A percentile compares a stretch with the other conserved stretches of the same genome.
These are phyloP conservation scores for Colletotrichum sp. DNA, from an alignment of 2,329 filamentous ascomycete genomes.

Conservation along the genomic window DNA sequence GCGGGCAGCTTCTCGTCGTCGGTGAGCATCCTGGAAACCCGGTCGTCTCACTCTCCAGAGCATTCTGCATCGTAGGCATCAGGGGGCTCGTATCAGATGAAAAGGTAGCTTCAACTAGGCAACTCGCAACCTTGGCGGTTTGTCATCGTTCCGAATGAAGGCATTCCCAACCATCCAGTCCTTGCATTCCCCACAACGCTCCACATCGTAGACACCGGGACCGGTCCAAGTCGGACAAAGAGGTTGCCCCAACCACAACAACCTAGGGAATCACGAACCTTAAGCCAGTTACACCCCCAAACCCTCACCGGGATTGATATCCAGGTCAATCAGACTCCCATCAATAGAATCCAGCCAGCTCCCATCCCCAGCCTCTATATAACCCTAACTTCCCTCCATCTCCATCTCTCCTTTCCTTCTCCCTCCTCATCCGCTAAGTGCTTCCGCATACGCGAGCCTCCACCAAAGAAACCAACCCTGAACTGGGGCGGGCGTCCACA, in stretches of 20 bases:
- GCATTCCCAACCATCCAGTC: neutral
- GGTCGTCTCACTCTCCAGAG: neutral
- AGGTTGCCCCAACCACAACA: neutral
- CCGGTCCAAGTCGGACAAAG: neutral
- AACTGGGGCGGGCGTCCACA: neutral
- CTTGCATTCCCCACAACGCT: neutral
- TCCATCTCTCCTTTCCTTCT: neutral
- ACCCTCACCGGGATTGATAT: neutral
- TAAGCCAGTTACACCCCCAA: fast-evolving
- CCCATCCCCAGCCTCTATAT: neutral
- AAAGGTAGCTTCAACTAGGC: neutral
- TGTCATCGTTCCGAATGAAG: neutral
- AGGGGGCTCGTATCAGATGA: fast-evolving
- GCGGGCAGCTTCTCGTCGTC: neutral
- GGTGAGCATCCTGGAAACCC: neutral
- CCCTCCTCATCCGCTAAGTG: neutral
- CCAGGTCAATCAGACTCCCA: neutral
- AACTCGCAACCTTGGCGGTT: neutral
- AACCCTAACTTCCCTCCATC: neutral
- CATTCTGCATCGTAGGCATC: neutral
- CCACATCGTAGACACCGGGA: too few relatives aligned
- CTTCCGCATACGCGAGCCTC: neutral
- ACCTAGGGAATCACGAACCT: too few relatives aligned
- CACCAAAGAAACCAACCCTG: neutral
- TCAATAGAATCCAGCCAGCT: neutral